Conservation (phyloP, 257 asterid species). For the Solanum acaule region DNA sequence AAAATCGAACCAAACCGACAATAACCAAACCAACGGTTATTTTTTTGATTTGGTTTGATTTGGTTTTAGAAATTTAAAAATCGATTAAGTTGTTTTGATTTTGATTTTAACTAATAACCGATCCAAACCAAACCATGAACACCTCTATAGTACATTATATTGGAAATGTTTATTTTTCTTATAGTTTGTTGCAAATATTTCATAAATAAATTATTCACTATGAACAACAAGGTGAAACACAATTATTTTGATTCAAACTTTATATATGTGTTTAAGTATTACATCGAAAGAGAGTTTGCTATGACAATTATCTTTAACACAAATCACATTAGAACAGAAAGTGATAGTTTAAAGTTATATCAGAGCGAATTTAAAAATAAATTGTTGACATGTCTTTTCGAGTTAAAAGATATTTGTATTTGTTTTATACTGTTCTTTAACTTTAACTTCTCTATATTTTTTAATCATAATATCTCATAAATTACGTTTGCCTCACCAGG, state of each 20-base stretch:
- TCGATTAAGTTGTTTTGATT: no score
- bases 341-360: not conserved
- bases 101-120: no score
- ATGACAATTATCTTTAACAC: not conserved
- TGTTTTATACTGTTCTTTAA: not conserved
- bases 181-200: not conserved
- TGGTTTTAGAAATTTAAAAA: no score
- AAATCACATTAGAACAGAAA: not conserved
- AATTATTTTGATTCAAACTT: not conserved
- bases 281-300: not conserved
- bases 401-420: not conserved
- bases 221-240: not conserved
- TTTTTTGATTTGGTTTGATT: no score
- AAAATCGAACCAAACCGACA: no score
- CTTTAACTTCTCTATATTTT: not conserved
- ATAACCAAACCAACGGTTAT: no score
- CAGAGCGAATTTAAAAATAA: not conserved
- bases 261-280: not conserved
- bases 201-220: not conserved
- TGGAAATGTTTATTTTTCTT: not conserved
- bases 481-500: no score
- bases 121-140: no score
- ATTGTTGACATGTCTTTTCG: not conserved
- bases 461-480: no score
- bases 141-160: no score